Conservation (phyloP, 2,329 filamentous ascomycete genomes). For the Sporothrix brunneoviolacea region DNA sequence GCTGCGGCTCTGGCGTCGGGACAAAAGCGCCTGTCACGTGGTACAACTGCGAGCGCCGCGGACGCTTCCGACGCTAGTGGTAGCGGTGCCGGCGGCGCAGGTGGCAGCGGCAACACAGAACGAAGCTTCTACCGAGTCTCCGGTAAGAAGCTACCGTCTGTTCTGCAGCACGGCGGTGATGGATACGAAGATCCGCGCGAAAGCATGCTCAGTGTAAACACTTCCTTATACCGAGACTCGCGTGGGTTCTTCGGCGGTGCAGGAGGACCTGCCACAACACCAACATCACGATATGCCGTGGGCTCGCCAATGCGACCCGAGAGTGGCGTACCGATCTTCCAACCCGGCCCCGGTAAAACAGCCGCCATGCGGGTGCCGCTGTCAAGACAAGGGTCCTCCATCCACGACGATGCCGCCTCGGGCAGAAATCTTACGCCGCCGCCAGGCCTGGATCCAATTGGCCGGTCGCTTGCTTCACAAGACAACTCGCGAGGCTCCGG, state of each 20-base stretch:
- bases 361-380: constrained; percentile 40
- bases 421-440: constrained; percentile 11
- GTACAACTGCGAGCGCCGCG: neutral
- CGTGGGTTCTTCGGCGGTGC: constrained; percentile 25
- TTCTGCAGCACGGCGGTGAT: constrained; percentile 52
- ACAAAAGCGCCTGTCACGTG: constrained; percentile 29
- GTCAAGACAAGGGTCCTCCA: constrained; percentile 46
- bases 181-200: constrained; percentile 39
- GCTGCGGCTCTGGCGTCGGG: constrained; percentile 41
- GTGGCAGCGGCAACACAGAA: constrained; percentile 28
- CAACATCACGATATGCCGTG: constrained; percentile 38
- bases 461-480: constrained; percentile 17
- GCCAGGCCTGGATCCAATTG: constrained; percentile 16
- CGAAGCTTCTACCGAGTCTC: constrained; percentile 59
- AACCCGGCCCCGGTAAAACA: constrained; percentile 55
- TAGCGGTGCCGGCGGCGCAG: constrained; percentile 31
- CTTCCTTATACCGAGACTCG: constrained; percentile 21
- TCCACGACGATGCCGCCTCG: constrained; percentile 21
- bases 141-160: constrained; percentile 57
- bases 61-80: neutral
- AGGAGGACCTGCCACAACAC: constrained; percentile 21
- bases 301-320: constrained; percentile 54
- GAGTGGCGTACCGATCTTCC: constrained; percentile 54
- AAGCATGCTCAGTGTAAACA: constrained; percentile 13
- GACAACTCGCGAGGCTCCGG: constrained; percentile 18